Evolutionary conservation across 2,329 filamentous ascomycete genomes (phyloP), one percentile per base, ranked within the genome.

Genomic region (Escovopsis sp.): DNA sequence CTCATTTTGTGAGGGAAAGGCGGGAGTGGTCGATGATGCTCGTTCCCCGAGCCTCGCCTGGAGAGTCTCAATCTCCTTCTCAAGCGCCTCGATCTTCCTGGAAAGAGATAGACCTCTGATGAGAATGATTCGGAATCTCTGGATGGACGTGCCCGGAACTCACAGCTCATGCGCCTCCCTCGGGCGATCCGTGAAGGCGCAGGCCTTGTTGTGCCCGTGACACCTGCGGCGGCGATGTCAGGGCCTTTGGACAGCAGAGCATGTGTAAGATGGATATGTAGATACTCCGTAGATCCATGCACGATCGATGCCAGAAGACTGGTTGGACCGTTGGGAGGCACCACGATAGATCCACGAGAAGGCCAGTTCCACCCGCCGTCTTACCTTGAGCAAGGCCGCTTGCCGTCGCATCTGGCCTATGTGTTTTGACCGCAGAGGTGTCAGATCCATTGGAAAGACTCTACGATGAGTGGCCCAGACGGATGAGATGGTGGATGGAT

Each of bases 311-410:
- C 28, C 7, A 9, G 28, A 9, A 32, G 28, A 32, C 53, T 56
- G 30, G 30, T 33, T 10, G 26, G 23, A 18, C 26, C 6, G 33
- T 15, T 11, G 39, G 47, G 26, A 46, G 42, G 28, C 8, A 32
- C 28, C 7, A 15, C 15, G 15, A 32, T 32, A 32, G 28, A 32
- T 11, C 11, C 28, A 11, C 28, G 8, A 6, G 2, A 2, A 23
- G 23, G 6, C 6, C 23, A 6, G 6, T 32, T 9, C 11, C 28
- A 6, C 28, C 4, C 3, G 28, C 4, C 3, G 28, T 23, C 28
- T 32, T 43, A 53, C 53, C 54, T 46, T 32, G 53, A 53, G 38
- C 54, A 55, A 12, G 54, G 54, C 5, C 49, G 45, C 18, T 48
- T 47, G 6, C 47, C 53, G 37, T 55, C 50, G 30, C 54, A 56